phyloP scores from a whole-genome alignment of 2,329 filamentous ascomycete species.

The Talaromyces piceae region DNA sequence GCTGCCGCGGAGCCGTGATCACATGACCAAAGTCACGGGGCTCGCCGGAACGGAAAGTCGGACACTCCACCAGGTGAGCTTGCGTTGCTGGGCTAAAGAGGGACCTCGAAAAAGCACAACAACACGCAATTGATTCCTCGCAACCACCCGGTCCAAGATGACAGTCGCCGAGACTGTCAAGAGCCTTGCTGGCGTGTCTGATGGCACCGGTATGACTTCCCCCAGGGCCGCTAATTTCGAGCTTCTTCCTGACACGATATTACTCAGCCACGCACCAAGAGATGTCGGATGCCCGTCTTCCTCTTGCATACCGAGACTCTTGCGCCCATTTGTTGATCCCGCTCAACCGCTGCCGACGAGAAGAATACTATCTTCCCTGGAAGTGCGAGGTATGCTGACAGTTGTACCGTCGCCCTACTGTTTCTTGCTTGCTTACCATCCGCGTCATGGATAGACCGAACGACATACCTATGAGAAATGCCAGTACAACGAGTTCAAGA shows the following conservation, averaged over 20 bases:
- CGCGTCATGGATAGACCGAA: conserved; percentile 59
- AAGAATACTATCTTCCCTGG: conserved; percentile 93
- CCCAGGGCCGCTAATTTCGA: conserved; percentile 1
- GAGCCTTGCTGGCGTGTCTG: conserved; percentile 40
- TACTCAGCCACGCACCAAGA: conserved; percentile 57
- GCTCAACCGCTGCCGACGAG: conserved; percentile 85
- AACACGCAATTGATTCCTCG: conserved; percentile 3
- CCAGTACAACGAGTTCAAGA: conserved; percentile 98
- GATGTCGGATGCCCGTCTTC: conserved; percentile 86
- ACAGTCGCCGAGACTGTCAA: conserved; percentile 43
- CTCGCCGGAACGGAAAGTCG: conserved; percentile 10
- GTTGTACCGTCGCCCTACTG: background rate
- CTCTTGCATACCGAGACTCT: conserved; percentile 86
- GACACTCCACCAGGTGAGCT: conserved; percentile 1
- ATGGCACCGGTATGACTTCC: conserved; percentile 29
- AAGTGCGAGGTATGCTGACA: conserved; percentile 75
- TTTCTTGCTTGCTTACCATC: conserved; percentile 5
- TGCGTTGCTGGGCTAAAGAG: background rate
- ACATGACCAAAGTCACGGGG: conserved; percentile 20
- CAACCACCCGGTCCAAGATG: conserved; percentile 27
- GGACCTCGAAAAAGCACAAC: conserved; percentile 1
- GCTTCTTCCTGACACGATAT: conserved; percentile 9
- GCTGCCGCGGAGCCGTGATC: background rate
- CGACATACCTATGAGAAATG: conserved; percentile 98
- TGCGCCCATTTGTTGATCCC: conserved; percentile 93